Conservation (phyloP, 768 basidiomycete genomes). For the Hypsizygus marmoreus region DNA sequence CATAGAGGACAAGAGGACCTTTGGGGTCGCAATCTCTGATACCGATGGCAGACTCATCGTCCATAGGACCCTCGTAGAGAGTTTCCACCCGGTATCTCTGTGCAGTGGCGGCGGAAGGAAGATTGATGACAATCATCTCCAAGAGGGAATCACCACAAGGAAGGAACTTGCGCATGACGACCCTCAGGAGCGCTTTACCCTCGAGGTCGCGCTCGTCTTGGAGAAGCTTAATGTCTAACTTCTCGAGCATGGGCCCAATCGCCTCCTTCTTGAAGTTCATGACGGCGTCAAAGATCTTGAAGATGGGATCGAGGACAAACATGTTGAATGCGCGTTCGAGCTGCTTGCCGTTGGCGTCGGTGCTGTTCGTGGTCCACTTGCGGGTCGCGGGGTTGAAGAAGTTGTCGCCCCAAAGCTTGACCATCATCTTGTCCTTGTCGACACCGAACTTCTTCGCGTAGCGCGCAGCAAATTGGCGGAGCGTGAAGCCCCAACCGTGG, state of each 20-base stretch:
- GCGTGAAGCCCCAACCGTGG: constrained; percentile 99
- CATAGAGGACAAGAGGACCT: constrained; percentile 93
- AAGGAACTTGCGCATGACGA: constrained; percentile 98
- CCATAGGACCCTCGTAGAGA: constrained; percentile 99
- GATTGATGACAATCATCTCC: constrained; percentile 99
- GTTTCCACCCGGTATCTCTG: constrained; percentile 99
- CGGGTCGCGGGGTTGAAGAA: constrained; percentile 96
- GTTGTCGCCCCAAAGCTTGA: constrained; percentile 98
- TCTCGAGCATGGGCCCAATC: constrained; percentile 82
- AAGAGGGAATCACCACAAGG: constrained; percentile 96
- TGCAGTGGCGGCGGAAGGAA: constrained; percentile 94
- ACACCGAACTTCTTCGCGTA: constrained; percentile 99
- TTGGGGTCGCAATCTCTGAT: constrained; percentile 97
- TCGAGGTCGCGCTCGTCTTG: constrained; percentile 89
- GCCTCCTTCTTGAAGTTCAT: constrained; percentile 99
- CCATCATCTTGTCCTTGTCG: constrained; percentile 97
- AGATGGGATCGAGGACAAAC: constrained; percentile 99
- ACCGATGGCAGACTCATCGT: constrained; percentile 97
- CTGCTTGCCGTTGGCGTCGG: constrained; percentile 77
- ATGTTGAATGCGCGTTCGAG: constrained; percentile 98
- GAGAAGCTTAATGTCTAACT: constrained; percentile 90
- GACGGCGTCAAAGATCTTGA: constrained; percentile 94
- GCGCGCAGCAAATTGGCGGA: constrained; percentile 91
- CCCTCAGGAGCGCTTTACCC: constrained; percentile 94
- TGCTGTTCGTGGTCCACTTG: constrained; percentile 88